Base-by-base conservation (phyloP, 495 filamentous ascomycete genomes). In the Aspergillus wentii region DNA sequence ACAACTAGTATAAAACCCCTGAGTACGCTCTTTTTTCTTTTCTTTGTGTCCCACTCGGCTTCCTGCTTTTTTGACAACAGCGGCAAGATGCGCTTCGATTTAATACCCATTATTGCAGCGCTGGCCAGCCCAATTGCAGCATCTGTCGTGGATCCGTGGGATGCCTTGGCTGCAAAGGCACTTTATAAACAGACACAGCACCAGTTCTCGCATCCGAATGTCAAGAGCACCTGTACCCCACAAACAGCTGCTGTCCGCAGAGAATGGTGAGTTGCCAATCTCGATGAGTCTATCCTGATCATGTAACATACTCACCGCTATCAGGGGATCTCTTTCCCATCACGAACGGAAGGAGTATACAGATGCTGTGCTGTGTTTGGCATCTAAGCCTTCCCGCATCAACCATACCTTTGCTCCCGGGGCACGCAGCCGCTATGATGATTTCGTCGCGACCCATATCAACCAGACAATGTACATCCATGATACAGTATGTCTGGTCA, bases 371-470 rank as follows among this genome's bases (percentile, higher is more conserved):
- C 62, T 71, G 35, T 85, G 81, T 45, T 44, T 85, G 5, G 59
- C 71, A 33, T 38, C 23, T 2, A 55, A 64, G 41, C 67, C 76
- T 0, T 41, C 71, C 1, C 69, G 57, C 11, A 66, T 61, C 7
- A 39, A 61, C 1, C 31, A 52, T 1, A 35, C 31, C 14, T 39
- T 56, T 3, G 64, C 70, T 32, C 55, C 68, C 8, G 70, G 71
- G 17, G 64, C 67, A 3, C 64, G 57, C 42, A 71, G 50, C 54
- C 62, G 74, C 10, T 82, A 69, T 43, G 80, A 85, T 55, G 79
- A 85, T 48, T 83, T 84, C 48, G 64, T 75, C 17, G 74, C 68
- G 11, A 62, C 62, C 9, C 81, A 85, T 48, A 77, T 82, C 41
- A 63, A 71, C 39, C 66, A 81, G 49, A 75, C 75, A 7, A 46